Conservation (phyloP, 306 rosid species). For the Vigna angularis region DNA sequence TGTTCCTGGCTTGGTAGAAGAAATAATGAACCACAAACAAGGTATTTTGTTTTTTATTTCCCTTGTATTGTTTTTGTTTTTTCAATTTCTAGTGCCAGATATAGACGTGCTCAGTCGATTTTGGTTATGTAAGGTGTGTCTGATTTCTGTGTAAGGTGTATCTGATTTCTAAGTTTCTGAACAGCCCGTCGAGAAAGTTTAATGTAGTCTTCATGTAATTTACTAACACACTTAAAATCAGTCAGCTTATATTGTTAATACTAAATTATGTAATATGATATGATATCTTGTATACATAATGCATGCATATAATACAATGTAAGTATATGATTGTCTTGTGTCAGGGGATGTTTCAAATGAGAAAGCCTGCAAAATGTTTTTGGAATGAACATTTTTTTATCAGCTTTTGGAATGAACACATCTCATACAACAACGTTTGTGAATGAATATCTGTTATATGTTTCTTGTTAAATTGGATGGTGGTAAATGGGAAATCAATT, state of each 20-base stretch:
- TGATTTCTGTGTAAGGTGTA: neutral
- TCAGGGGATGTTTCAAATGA: no score
- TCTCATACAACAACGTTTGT: neutral
- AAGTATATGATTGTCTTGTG: neutral
- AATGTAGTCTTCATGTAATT: neutral
- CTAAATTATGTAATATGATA: neutral
- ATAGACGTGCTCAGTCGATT: neutral
- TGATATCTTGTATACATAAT: neutral
- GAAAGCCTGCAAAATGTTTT: neutral
- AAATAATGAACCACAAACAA: conserved; percentile 51
- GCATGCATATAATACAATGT: neutral
- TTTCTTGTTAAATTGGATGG: conserved; percentile 29
- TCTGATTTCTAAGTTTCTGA: no score
- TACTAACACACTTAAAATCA: neutral
- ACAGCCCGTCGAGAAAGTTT: neutral
- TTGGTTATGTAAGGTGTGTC: conserved; percentile 1
- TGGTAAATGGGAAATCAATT: neutral
- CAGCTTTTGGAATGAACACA: neutral
- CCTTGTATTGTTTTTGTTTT: conserved; percentile 18
- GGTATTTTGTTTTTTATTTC: conserved; percentile 46
- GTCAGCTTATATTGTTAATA: no score
- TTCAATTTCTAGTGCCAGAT: neutral
- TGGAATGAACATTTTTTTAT: neutral
- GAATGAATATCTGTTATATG: neutral
- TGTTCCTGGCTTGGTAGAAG: conserved; percentile 43